These are phyloP conservation scores for Acer campestre DNA, from an alignment of 345 rosid genomes.

Conservation along the genomic window DNA sequence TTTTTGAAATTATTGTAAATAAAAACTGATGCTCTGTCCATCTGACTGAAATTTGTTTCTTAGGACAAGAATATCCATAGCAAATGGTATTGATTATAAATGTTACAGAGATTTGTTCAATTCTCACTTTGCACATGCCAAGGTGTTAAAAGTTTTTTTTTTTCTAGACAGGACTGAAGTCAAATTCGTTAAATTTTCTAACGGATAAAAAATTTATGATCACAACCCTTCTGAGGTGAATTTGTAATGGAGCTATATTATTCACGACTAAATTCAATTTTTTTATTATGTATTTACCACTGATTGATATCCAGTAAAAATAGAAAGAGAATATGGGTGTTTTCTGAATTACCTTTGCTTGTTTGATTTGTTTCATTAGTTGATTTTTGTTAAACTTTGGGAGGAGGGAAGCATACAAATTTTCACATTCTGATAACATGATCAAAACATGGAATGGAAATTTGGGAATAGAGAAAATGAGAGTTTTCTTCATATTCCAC, in stretches of 20 bases:
- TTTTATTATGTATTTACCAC: neutral
- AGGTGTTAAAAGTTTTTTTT: neutral
- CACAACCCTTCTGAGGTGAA: neutral
- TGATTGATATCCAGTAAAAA: neutral
- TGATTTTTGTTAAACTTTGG: conserved; percentile 1
- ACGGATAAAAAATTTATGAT: neutral
- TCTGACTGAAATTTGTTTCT: too few relatives aligned
- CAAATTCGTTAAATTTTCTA: neutral
- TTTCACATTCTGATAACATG: neutral
- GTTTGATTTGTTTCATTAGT: neutral
- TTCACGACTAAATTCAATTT: neutral
- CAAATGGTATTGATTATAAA: neutral
- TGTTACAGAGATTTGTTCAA: neutral
- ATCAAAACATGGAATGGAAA: neutral
- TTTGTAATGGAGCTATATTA: neutral
- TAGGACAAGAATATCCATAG: too few relatives aligned
- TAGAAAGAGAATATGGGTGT: neutral
- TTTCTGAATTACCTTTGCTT: neutral
- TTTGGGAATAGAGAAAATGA: neutral
- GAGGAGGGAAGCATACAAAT: neutral
- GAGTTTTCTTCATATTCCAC: neutral
- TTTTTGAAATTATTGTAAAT: too few relatives aligned
- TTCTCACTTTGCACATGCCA: neutral
- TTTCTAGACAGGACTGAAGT: neutral
- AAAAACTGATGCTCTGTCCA: too few relatives aligned